Evolutionary conservation across 805 yeast species (phyloP).

Genomic region (Lachancea meyersii): DNA sequence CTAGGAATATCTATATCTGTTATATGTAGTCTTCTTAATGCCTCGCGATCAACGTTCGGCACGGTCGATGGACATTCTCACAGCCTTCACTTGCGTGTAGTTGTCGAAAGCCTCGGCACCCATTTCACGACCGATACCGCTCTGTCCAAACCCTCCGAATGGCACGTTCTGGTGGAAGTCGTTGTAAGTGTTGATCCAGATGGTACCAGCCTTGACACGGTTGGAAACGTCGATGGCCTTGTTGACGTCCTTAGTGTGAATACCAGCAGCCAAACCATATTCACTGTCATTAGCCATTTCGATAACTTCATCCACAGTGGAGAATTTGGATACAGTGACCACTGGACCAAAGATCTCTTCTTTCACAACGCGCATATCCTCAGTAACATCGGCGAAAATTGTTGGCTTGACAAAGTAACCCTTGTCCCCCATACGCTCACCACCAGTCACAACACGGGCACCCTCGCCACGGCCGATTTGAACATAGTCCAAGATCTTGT

Average conservation of each 20-base stretch:
- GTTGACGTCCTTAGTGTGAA: constrained; percentile 66
- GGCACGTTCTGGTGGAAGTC: constrained; percentile 83
- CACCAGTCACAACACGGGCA: constrained; percentile 74
- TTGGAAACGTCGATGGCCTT: constrained; percentile 62
- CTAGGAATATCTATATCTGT: no score
- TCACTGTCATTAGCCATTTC: constrained; percentile 67
- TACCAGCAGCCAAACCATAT: constrained; percentile 84
- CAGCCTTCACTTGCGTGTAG: constrained; percentile 80
- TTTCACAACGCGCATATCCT: constrained; percentile 65
- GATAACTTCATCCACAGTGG: constrained; percentile 67
- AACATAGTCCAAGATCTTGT: constrained; percentile 57
- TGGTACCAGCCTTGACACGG: constrained; percentile 69
- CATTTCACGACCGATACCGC: constrained; percentile 89
- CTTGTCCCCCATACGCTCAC: constrained; percentile 63
- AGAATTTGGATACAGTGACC: constrained; percentile 67
- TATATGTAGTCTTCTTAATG: background rate
- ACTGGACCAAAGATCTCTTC: constrained; percentile 95
- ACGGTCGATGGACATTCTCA: constrained; percentile 52
- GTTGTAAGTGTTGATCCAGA: constrained; percentile 81
- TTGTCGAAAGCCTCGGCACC: constrained; percentile 80
- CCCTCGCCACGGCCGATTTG: constrained; percentile 61
- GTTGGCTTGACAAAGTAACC: constrained; percentile 79
- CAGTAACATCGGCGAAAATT: constrained; percentile 73
- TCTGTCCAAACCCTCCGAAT: constrained; percentile 84
- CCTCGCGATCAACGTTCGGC: constrained; percentile 2